phyloP scores from a whole-genome alignment of 768 basidiomycete genomes.

The Xanthoconium purpureum region DNA sequence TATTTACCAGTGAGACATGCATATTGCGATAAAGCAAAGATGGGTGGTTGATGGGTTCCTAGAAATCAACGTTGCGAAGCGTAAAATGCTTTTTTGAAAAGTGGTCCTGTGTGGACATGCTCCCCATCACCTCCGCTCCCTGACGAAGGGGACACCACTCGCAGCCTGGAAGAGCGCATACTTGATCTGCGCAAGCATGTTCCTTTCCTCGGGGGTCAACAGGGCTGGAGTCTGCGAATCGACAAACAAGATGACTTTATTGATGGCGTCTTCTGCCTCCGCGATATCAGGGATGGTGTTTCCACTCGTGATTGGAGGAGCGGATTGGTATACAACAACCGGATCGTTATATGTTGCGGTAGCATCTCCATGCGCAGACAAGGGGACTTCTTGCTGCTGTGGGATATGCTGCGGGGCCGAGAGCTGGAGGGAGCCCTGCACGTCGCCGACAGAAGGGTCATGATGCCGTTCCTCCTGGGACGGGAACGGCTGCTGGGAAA shows the following conservation, averaged over 20 bases:
- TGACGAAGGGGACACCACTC: conserved; percentile 36
- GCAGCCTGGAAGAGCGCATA: conserved; percentile 50
- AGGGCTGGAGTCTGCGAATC: conserved; percentile 38
- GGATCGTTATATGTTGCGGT: conserved; percentile 26
- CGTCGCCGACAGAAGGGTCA: conserved; percentile 22
- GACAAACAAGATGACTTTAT: conserved; percentile 52
- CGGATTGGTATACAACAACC: conserved; percentile 33
- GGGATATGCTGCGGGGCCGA: conserved; percentile 31
- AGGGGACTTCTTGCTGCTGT: conserved; percentile 29
- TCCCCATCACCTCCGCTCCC: conserved; percentile 26
- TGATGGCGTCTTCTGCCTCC: conserved; percentile 54
- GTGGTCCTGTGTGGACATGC: background rate
- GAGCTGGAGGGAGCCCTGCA: conserved; percentile 30
- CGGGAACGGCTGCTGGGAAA: conserved; percentile 31
- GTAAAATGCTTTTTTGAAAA: conserved; percentile 20
- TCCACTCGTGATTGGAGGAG: conserved; percentile 32
- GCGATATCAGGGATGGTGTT: conserved; percentile 38
- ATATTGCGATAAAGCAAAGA: conserved; percentile 14
- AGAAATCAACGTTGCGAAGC: conserved; percentile 12
- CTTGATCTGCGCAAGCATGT: conserved; percentile 46
- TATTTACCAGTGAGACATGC: conserved; percentile 22
- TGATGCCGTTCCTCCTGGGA: conserved; percentile 28
- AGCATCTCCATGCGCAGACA: conserved; percentile 26
- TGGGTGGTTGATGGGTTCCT: conserved; percentile 3
- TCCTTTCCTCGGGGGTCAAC: conserved; percentile 36